Conservation (phyloP, 2,329 filamentous ascomycete genomes). For the Fusarium stilboides region DNA sequence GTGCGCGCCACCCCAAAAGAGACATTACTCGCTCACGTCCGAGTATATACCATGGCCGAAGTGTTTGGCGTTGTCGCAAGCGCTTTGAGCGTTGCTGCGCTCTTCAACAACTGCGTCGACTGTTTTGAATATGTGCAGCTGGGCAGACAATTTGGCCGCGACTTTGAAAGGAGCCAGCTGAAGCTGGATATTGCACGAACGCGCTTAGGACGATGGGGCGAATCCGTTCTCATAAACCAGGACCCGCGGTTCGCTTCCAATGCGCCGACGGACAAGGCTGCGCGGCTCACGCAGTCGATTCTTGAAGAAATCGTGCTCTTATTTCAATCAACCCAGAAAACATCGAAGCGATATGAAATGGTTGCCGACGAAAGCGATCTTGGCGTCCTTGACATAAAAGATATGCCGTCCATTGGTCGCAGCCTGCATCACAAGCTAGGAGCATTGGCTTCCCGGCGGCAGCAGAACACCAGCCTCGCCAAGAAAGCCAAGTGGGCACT, state of each 20-base stretch:
- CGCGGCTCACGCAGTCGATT: rapidly evolving
- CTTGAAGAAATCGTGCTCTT: background rate
- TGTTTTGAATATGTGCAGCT: constrained; percentile 60
- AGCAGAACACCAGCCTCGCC: background rate
- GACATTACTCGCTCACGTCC: too few species aligned
- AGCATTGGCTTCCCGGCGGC: background rate
- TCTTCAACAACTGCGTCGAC: constrained; percentile 58
- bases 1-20: too few species aligned
- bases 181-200: constrained; percentile 51
- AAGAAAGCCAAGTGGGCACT: constrained; percentile 26
- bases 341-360: background rate
- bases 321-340: background rate
- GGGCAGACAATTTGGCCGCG: constrained; percentile 52
- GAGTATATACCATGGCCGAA: constrained; percentile 1
- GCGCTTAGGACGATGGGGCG: constrained; percentile 55
- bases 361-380: background rate
- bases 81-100: constrained; percentile 53
- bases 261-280: background rate
- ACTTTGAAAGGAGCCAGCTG: constrained; percentile 55
- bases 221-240: constrained; percentile 51
- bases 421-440: background rate
- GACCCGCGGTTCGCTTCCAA: constrained; percentile 42
- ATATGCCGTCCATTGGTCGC: background rate
- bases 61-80: constrained; percentile 47
- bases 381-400: background rate